A percentile compares a stretch with the other conserved stretches of the same genome.
Conservation (phyloP, 169 alveolate species). For the Plasmodium knowlesi region DNA sequence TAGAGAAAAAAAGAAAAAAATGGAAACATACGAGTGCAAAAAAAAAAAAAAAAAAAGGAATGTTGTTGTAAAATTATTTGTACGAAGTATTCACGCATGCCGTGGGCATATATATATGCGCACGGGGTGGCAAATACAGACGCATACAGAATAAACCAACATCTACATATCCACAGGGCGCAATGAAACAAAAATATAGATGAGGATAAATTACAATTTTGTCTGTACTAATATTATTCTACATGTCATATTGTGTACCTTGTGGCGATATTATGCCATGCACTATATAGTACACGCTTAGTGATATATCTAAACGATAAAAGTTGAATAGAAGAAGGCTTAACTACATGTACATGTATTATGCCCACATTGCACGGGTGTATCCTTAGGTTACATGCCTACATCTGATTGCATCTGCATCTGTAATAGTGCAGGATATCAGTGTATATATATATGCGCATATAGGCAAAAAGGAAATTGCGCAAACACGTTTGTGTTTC, state of each 20-base stretch:
- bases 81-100: not conserved
- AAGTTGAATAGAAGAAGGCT: not conserved
- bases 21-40: not conserved
- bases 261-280: not conserved
- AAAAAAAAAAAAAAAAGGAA: not conserved
- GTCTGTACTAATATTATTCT: not conserved
- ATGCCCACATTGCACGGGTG: not conserved
- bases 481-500: not conserved
- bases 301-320: not conserved
- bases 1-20: not conserved
- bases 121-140: not conserved
- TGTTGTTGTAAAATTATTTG: not conserved
- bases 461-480: not conserved
- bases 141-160: not conserved
- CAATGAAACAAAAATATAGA: too few species aligned
- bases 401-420: not conserved
- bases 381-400: not conserved
- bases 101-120: not conserved
- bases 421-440: not conserved
- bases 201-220: not conserved
- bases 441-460: not conserved
- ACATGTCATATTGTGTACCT: not conserved
- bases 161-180: not conserved
- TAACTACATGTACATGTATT: not conserved
- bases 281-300: not conserved